These are phyloP conservation scores for Simmondsia chinensis DNA, from an alignment of 148 eudicot genomes.

Conservation along the genomic window DNA sequence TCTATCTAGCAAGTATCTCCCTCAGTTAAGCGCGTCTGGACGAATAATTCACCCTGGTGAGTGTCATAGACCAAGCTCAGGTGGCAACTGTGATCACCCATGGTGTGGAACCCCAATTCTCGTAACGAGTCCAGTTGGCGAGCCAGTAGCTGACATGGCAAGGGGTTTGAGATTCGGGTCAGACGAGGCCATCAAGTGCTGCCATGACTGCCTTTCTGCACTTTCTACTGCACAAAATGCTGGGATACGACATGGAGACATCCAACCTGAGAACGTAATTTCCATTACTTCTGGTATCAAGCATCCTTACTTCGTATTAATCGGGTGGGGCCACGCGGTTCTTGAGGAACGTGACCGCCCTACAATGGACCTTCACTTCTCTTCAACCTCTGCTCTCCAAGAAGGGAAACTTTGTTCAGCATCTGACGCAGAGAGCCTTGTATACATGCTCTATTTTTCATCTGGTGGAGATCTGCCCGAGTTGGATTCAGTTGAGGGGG, in stretches of 20 bases:
- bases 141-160: slow-evolving; percentile 51
- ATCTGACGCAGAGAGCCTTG: slow-evolving; percentile 90
- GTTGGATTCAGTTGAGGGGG: slow-evolving; percentile 90
- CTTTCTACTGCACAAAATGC: slow-evolving; percentile 44
- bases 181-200: slow-evolving; percentile 76
- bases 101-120: slow-evolving; percentile 91
- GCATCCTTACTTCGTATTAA: slow-evolving; percentile 53
- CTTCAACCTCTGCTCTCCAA: slow-evolving; percentile 86
- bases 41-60: slow-evolving; percentile 59
- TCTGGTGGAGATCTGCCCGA: slow-evolving; percentile 69
- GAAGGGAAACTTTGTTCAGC: slow-evolving; percentile 91
- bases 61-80: slow-evolving; percentile 49
- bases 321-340: slow-evolving; percentile 94
- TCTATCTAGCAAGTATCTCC: slow-evolving; percentile 64
- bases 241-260: slow-evolving; percentile 86
- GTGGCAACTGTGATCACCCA: slow-evolving; percentile 57
- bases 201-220: slow-evolving; percentile 92
- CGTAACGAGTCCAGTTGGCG: slow-evolving; percentile 80
- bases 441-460: slow-evolving; percentile 79
- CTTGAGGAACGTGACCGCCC: slow-evolving; percentile 92
- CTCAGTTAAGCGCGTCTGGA: slow-evolving; percentile 70
- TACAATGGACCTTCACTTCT: slow-evolving; percentile 79
- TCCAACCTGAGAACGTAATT: slow-evolving; percentile 81
- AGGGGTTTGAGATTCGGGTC: slow-evolving; percentile 39
- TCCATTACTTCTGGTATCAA: slow-evolving; percentile 36